These are phyloP conservation scores for Begonia loranthoides DNA, from an alignment of 306 rosid species.

Conservation along the genomic window DNA sequence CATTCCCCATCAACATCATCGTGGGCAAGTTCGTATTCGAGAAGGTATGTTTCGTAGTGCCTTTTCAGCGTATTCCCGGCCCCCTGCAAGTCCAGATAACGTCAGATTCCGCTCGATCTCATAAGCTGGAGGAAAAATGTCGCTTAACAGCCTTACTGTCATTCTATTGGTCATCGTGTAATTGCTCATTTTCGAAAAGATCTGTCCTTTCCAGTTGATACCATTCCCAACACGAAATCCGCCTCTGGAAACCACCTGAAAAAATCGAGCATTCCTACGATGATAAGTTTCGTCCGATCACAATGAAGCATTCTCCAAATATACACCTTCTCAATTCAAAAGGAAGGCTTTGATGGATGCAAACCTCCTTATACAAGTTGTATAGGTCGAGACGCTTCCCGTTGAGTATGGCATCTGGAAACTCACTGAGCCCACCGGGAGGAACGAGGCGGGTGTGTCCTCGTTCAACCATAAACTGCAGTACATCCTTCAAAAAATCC, in stretches of 20 bases:
- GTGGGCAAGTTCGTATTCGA: constrained; percentile 93
- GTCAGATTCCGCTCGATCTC: no score
- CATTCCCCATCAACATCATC: constrained; percentile 99
- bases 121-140: no score
- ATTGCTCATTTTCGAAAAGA: constrained; percentile 97
- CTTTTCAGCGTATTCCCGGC: constrained; percentile 97
- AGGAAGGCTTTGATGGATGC: neutral
- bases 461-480: constrained; percentile 86
- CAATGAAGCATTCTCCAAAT: neutral
- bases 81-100: constrained; percentile 39
- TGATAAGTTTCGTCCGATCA: no score
- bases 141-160: constrained; percentile 49
- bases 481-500: constrained; percentile 92
- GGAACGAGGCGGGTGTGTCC: constrained; percentile 87
- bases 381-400: constrained; percentile 97
- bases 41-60: constrained; percentile 95
- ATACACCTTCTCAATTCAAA: neutral
- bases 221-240: constrained; percentile 99
- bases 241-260: constrained; percentile 91
- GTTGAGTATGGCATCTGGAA: constrained; percentile 96
- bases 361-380: constrained; percentile 95
- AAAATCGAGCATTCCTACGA: neutral
- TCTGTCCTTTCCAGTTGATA: constrained; percentile 99
- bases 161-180: constrained; percentile 94
- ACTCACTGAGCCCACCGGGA: constrained; percentile 81